A percentile compares a stretch with the other conserved stretches of the same genome.
Evolutionary conservation across 2,329 filamentous ascomycete genomes (phyloP).

Genomic region (Aschersonia sp.): DNA sequence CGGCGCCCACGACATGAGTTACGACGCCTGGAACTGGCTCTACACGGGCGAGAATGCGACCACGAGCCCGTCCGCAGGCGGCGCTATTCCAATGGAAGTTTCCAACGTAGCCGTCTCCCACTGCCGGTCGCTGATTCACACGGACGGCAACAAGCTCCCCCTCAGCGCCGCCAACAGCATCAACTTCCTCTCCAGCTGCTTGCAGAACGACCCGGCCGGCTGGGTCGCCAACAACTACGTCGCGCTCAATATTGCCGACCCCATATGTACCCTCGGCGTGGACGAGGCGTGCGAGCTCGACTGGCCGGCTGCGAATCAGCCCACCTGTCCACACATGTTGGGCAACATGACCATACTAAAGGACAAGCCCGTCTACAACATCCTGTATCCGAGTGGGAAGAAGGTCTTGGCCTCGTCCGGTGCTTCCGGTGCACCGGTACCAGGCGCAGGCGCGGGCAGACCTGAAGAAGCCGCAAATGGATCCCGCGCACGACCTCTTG

Average conservation of each 20-base stretch:
- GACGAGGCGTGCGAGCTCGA: constrained; percentile 32
- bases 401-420: constrained; percentile 19
- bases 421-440: not conserved
- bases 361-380: constrained; percentile 28
- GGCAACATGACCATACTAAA: constrained; percentile 21
- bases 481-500: not conserved
- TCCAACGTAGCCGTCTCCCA: constrained; percentile 27
- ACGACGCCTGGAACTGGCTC: constrained; percentile 51
- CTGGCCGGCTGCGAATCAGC: constrained; percentile 28
- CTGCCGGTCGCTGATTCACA: constrained; percentile 33
- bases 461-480: not conserved
- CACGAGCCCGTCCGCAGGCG: constrained; percentile 29
- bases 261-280: constrained; percentile 28
- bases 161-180: constrained; percentile 36
- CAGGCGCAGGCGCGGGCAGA: not conserved
- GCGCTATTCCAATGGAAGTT: constrained; percentile 31
- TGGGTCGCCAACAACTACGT: constrained; percentile 35
- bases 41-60: constrained; percentile 30
- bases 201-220: constrained; percentile 18
- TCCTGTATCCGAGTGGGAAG: constrained; percentile 29
- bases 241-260: constrained; percentile 36
- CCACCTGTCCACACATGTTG: constrained; percentile 26
- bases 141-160: constrained; percentile 21
- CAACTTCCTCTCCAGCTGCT: constrained; percentile 34
- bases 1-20: constrained; percentile 43